phyloP scores from a whole-genome alignment of 176 grass and related monocot genomes.

The Ananas comosus region DNA sequence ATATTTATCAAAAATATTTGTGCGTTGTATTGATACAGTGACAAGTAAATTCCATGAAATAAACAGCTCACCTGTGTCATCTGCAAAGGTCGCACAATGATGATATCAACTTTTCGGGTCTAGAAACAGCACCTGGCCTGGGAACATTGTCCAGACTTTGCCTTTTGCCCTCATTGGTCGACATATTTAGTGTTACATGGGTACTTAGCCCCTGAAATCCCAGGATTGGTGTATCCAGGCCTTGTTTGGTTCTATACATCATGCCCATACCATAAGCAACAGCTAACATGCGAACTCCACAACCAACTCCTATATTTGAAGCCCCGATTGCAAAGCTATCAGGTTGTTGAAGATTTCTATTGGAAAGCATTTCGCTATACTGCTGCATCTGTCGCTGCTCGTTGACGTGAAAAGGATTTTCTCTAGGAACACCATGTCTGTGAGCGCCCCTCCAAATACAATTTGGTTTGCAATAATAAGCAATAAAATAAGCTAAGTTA shows the following conservation, averaged over 20 bases:
- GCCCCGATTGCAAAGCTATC: slow-evolving; percentile 42
- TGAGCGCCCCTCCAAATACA: slow-evolving; percentile 44
- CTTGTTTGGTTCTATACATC: slow-evolving; percentile 54
- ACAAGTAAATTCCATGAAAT: no score
- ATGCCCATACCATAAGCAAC: slow-evolving; percentile 54
- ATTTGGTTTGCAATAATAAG: slow-evolving; percentile 7
- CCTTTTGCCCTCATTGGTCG: slow-evolving; percentile 52
- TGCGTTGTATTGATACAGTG: slow-evolving; percentile 17
- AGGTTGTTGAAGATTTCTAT: slow-evolving; percentile 65
- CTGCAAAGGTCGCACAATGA: slow-evolving; percentile 52
- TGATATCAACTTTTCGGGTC: slow-evolving; percentile 48
- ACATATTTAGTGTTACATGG: slow-evolving; percentile 55
- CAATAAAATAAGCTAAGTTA: background rate
- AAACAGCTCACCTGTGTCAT: slow-evolving; percentile 52
- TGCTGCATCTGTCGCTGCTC: slow-evolving; percentile 51
- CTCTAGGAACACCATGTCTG: slow-evolving; percentile 58
- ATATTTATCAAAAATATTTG: slow-evolving; percentile 8
- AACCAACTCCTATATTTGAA: slow-evolving; percentile 54
- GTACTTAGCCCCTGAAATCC: slow-evolving; percentile 59
- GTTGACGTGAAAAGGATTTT: slow-evolving; percentile 41
- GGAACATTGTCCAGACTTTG: slow-evolving; percentile 38
- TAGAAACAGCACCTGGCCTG: slow-evolving; percentile 38
- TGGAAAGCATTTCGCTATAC: slow-evolving; percentile 65
- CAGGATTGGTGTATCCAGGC: slow-evolving; percentile 37
- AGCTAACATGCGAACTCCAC: slow-evolving; percentile 57